Conservation (phyloP, 371 early-diverging fungal genomes). For the Syncephalastrum monosporum region DNA sequence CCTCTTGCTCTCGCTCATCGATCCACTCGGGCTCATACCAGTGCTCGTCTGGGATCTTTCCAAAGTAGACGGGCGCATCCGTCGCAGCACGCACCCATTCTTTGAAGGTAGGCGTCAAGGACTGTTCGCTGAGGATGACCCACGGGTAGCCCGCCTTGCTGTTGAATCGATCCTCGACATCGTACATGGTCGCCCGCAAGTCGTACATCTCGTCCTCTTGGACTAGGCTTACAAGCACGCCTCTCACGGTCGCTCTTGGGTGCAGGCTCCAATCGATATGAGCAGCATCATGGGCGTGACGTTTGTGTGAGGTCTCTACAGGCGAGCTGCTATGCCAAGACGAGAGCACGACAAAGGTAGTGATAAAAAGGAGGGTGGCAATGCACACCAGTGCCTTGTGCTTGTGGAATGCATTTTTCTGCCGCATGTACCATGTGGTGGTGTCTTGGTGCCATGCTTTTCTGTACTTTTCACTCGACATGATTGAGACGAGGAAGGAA, state of each 20-base stretch:
- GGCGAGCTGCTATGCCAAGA: background rate
- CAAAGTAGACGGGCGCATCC: slow-evolving; percentile 28
- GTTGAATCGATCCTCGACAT: slow-evolving; percentile 35
- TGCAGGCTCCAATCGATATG: too few species aligned
- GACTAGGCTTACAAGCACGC: slow-evolving; percentile 25
- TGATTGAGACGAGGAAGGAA: too few species aligned
- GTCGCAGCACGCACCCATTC: slow-evolving; percentile 15
- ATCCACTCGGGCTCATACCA: slow-evolving; percentile 40
- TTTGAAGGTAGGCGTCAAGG: slow-evolving; percentile 24
- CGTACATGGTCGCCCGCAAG: slow-evolving; percentile 28
- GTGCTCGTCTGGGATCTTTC: slow-evolving; percentile 22
- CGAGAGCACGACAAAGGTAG: too few species aligned
- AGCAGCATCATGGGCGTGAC: too few species aligned
- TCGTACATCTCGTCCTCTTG: slow-evolving; percentile 24
- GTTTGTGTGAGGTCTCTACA: too few species aligned
- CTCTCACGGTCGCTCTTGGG: slow-evolving; percentile 14
- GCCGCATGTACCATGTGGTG: too few species aligned
- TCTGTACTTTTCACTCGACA: too few species aligned
- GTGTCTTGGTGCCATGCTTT: too few species aligned
- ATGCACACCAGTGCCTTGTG: too few species aligned
- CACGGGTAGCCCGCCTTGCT: slow-evolving; percentile 32
- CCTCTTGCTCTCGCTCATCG: slow-evolving; percentile 27
- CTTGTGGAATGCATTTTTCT: too few species aligned
- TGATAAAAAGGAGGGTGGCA: too few species aligned
- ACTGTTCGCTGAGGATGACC: slow-evolving; percentile 32